Evolutionary conservation across 192 early-diverging fungal species (phyloP).

Genomic region (Chytriomyces confervae): DNA sequence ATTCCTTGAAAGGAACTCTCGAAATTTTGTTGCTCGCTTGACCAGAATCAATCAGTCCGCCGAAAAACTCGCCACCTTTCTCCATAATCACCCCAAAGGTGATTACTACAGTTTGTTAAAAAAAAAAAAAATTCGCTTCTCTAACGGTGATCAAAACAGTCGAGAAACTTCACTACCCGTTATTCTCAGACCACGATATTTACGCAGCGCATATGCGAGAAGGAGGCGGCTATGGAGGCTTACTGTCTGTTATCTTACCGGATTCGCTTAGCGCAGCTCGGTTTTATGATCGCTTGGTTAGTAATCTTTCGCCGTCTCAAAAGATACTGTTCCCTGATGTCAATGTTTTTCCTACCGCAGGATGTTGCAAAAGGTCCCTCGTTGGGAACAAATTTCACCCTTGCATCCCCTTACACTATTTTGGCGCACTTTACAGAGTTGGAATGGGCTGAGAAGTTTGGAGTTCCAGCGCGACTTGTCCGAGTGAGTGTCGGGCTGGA

Average conservation of each 20-base stretch:
- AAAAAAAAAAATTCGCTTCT: not conserved
- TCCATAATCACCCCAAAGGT: conserved; percentile 71
- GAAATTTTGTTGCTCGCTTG: conserved; percentile 80
- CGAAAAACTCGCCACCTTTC: conserved; percentile 58
- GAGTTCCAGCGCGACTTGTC: conserved; percentile 76
- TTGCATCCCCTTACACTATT: conserved; percentile 92
- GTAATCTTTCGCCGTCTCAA: no score
- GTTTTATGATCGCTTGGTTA: conserved; percentile 79
- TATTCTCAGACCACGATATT: conserved; percentile 70
- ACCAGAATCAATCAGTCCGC: conserved; percentile 79
- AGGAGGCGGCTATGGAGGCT: conserved; percentile 82
- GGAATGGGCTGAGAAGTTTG: conserved; percentile 88
- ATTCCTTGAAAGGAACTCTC: conserved; percentile 93
- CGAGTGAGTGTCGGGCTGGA: conserved; percentile 92
- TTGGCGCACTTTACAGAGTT: conserved; percentile 94
- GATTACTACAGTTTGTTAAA: not conserved
- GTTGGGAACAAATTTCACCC: conserved; percentile 95
- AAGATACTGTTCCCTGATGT: no score
- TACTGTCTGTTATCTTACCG: conserved; percentile 82
- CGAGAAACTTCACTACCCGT: conserved; percentile 80
- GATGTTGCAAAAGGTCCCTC: conserved; percentile 91
- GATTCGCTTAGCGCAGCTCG: conserved; percentile 55
- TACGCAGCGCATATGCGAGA: conserved; percentile 65
- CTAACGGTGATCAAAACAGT: conserved; percentile 53
- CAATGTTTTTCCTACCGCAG: no score